Evolutionary conservation across 345 rosid species (phyloP).

Genomic region (Acer saccharum): DNA sequence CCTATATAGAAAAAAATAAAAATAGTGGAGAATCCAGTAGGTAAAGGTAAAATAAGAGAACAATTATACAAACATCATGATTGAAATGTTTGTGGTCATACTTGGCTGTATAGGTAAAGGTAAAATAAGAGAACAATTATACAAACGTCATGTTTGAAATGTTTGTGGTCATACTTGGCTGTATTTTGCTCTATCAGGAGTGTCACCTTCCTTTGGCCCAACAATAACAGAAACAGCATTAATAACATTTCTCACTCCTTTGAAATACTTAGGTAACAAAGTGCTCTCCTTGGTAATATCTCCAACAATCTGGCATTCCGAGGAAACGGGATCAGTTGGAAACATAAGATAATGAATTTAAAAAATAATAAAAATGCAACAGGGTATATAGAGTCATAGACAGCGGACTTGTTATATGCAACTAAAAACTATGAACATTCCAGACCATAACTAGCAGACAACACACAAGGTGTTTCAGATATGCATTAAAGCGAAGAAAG

Average conservation of each 20-base stretch:
- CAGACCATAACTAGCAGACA: neutral
- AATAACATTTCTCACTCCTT: conserved; percentile 85
- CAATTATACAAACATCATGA: conserved; percentile 1
- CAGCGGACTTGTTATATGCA: neutral
- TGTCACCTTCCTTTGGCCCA: conserved; percentile 98
- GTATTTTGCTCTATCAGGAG: conserved; percentile 91
- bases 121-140: neutral
- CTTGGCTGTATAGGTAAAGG: conserved; percentile 62
- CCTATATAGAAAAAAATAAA: neutral
- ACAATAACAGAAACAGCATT: conserved; percentile 89
- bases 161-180: conserved; percentile 57
- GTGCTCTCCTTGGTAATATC: conserved; percentile 79
- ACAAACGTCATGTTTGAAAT: conserved; percentile 10
- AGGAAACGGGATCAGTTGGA: conserved; percentile 8
- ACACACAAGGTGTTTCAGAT: neutral
- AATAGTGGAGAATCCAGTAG: neutral
- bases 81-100: conserved; percentile 21
- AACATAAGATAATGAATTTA: neutral
- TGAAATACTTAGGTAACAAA: conserved; percentile 63
- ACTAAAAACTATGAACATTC: neutral
- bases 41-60: neutral
- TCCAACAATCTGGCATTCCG: conserved; percentile 62
- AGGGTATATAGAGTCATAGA: too few species aligned
- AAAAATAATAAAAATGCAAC: neutral
- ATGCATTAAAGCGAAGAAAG: neutral